Evolutionary conservation across 306 rosid genomes (phyloP), one percentile per base, ranked within the genome.

Genomic region (Castanospermum australe): DNA sequence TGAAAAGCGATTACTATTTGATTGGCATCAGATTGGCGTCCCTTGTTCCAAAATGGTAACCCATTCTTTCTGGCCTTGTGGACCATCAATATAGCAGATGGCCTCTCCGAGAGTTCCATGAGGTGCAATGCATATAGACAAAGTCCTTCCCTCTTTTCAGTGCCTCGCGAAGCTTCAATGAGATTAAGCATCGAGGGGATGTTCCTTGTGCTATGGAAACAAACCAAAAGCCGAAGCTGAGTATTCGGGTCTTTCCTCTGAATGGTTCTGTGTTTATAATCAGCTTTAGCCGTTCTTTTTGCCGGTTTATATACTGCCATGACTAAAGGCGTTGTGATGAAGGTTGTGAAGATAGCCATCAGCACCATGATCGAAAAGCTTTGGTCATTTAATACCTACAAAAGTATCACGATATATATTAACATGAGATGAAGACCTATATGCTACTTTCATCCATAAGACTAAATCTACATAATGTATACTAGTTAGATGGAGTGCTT

Each of bases 281-380:
- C 59, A 15, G 61, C 81, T 45, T 70, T 75, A 5, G n/a, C 70
- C 35, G 60, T 77, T 62, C 72, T 86, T 0, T 56, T 55, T 24
- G 86, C 90, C 9, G 93, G 93, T 76, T 86, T 77, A 59, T 87
- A 92, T 5, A 92, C 89, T 0, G 88, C 71, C 51, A 81, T 62
- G 8, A 92, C 93, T 17, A 84, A 55, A 11, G 97, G 97, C 0
- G 94, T 90, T 15, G 97, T 92, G 32, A 90, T 88, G 76, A 90
- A 92, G 30, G 97, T 92, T 12, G 94, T 92, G 54, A 92, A 88
- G 15, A 92, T 30, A 51, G 97, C 97, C 97, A 92, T 92, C 20
- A 92, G 72, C 45, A 92, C 87, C 93, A 92, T 87, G 18, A 92
- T 84, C 10, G 94, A 90, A 87, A 92, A 92, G 18, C 91, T 90